Conservation (phyloP, 164 flowering plant species). For the Berberis vulgaris region DNA sequence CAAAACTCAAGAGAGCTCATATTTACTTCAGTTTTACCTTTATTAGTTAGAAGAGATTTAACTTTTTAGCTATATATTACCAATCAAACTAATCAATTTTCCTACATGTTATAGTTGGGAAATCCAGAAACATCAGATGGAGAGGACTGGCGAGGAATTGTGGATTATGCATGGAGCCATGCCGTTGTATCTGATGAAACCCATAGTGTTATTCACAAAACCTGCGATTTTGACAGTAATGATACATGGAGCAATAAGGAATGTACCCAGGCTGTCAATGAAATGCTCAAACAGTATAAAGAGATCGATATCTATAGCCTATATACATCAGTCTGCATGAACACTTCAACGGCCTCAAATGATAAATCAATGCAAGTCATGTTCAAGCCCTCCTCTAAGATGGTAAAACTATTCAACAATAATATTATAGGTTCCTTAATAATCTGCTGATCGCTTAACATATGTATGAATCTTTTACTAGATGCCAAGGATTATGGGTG, state of each 20-base stretch:
- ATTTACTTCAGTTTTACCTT: not conserved
- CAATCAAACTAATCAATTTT: not conserved
- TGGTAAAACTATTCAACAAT: slow-evolving; percentile 31
- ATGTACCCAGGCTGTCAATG: slow-evolving; percentile 52
- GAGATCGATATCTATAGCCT: slow-evolving; percentile 85
- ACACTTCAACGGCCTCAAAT: slow-evolving; percentile 20
- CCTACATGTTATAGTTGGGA: slow-evolving; percentile 42
- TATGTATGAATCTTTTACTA: slow-evolving; percentile 10
- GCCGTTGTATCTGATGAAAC: slow-evolving; percentile 92
- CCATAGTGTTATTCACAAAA: slow-evolving; percentile 38
- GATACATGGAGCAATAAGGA: slow-evolving; percentile 53
- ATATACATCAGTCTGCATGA: slow-evolving; percentile 65
- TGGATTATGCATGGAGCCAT: slow-evolving; percentile 98
- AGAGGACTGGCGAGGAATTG: slow-evolving; percentile 79
- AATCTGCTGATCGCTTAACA: not conserved
- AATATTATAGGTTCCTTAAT: not conserved
- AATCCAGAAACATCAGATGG: slow-evolving; percentile 86
- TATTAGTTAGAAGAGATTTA: not conserved
- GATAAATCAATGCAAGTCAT: slow-evolving; percentile 20
- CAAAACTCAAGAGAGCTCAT: not conserved
- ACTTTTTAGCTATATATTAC: not conserved
- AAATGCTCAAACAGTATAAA: slow-evolving; percentile 55
- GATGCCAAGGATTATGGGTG: slow-evolving; percentile 87
- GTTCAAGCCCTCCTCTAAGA: slow-evolving; percentile 33
- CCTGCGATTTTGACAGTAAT: slow-evolving; percentile 62